These are phyloP conservation scores for Phytophthora boehmeriae DNA, from an alignment of 352 stramenopile genomes.

Conservation along the genomic window DNA sequence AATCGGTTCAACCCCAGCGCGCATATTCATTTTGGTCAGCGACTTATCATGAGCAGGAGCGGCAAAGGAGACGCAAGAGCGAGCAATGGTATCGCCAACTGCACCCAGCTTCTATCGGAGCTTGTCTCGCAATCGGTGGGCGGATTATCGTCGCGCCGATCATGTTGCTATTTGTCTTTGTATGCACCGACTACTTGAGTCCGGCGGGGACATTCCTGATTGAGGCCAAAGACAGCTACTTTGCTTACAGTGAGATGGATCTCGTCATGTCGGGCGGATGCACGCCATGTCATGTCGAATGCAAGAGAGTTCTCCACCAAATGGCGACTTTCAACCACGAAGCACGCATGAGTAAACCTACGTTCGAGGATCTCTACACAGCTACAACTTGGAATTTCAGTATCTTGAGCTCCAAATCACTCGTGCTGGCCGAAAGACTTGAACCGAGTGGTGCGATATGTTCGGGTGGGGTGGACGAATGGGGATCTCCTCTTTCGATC, in stretches of 20 bases:
- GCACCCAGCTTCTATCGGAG: constrained; percentile 25
- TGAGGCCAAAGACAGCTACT: constrained; percentile 32
- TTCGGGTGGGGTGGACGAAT: constrained; percentile 29
- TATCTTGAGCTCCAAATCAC: constrained; percentile 8
- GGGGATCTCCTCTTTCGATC: constrained; percentile 26
- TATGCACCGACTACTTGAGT: constrained; percentile 30
- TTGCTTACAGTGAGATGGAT: constrained; percentile 32
- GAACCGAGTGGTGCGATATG: constrained; percentile 24
- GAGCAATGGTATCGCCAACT: constrained; percentile 27
- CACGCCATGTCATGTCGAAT: constrained; percentile 19
- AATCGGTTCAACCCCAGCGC: constrained; percentile 12
- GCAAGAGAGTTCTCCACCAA: constrained; percentile 25
- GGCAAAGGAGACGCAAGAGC: constrained; percentile 2
- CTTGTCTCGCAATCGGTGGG: constrained; percentile 26
- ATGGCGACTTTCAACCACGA: constrained; percentile 24
- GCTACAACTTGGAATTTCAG: constrained; percentile 20
- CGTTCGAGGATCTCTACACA: constrained; percentile 27
- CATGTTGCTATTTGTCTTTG: constrained; percentile 21
- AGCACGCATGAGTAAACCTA: constrained; percentile 33
- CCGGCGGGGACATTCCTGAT: constrained; percentile 27
- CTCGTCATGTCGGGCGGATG: constrained; percentile 32
- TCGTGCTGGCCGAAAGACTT: constrained; percentile 15
- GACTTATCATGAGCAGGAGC: constrained; percentile 29
- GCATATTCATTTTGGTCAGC: constrained; percentile 21
- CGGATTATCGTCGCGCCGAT: constrained; percentile 26